Evolutionary conservation across 1,284 basidiomycete genomes (phyloP).

Genomic region (Puccinia polysora): DNA sequence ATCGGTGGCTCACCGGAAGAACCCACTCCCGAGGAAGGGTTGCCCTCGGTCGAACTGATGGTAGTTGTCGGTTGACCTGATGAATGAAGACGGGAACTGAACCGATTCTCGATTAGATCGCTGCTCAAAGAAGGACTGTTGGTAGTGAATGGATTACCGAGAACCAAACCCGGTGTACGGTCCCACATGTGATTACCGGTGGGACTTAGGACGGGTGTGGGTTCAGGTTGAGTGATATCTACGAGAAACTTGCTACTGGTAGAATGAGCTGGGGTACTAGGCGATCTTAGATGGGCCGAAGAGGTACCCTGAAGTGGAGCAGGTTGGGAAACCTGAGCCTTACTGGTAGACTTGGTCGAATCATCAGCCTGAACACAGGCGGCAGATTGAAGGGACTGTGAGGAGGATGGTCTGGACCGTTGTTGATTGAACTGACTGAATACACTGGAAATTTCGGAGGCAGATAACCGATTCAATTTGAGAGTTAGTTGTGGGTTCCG

Average conservation of each 20-base stretch:
- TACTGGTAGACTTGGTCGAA: not conserved
- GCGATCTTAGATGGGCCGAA: not conserved
- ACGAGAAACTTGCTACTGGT: slow-evolving; percentile 10
- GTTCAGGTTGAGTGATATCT: slow-evolving; percentile 28
- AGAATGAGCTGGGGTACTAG: not conserved
- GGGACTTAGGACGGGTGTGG: slow-evolving; percentile 41
- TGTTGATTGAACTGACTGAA: slow-evolving; percentile 13
- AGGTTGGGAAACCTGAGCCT: not conserved
- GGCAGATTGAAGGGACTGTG: not conserved
- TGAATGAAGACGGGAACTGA: not conserved
- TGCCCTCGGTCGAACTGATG: not conserved
- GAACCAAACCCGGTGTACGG: slow-evolving; percentile 36
- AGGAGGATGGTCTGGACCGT: not conserved
- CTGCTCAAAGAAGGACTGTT: not conserved
- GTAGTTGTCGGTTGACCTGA: slow-evolving; percentile 5
- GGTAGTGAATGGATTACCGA: slow-evolving; percentile 32
- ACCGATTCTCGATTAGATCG: not conserved
- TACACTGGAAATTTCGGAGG: slow-evolving; percentile 17
- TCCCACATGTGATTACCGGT: slow-evolving; percentile 37
- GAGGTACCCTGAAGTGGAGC: not conserved
- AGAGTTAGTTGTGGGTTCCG: slow-evolving; percentile 40
- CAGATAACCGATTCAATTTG: slow-evolving; percentile 30
- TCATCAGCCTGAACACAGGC: not conserved
- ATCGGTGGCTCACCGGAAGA: slow-evolving; percentile 11
- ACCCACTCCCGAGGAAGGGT: not conserved